Evolutionary conservation across 164 flowering plant species (phyloP), one percentile per base, ranked within the genome.

Genomic region (Piper betle): DNA sequence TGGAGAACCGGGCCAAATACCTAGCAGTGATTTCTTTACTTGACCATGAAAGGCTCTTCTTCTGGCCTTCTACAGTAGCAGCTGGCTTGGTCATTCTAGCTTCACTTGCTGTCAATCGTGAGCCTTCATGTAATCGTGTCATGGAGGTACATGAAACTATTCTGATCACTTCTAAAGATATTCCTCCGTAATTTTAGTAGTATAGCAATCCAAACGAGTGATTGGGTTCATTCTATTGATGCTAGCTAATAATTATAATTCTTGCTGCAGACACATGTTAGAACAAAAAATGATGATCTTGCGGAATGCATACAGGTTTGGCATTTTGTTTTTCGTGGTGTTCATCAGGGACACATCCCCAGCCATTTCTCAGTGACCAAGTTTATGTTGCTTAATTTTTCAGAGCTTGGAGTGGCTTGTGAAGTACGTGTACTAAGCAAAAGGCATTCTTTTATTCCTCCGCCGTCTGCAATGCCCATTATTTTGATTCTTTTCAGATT

Each of bases 31-130:
- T 82, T 13, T 75, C 88, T 5, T 73, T 90, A 59, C 72, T 83
- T 55, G 84, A 85, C 64, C 82, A 82, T 54, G 80, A 78, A 67
- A 84, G 74, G 52, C 79, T 86, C 15, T 55, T 70, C 64, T 85
- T 60, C 69, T 84, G 95, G 95, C 97, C 96, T 16, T 88, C 99
- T 62, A 86, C 85, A 17, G 79, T 93, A 5, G 97, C 96, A 66
- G 99, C 99, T 60, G 84, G 80, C 1, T 60, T 93, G 20, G 96
- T 90, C 62, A 80, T 81, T 52, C 83, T 90, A 25, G 86, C 91
- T 64, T 79, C 79, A 65, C 56, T 79, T 5, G 82, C 85, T 52
- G 64, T 72, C 64, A 66, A 82, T 57, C 74, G 71, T 57, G 72
- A 83, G 61, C 62, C 71, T 57, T 69, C 91, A 40, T 78, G 79